Evolutionary conservation across 768 basidiomycete genomes (phyloP), one percentile per base, ranked within the genome.

Genomic region (Russula griseocarnosa): DNA sequence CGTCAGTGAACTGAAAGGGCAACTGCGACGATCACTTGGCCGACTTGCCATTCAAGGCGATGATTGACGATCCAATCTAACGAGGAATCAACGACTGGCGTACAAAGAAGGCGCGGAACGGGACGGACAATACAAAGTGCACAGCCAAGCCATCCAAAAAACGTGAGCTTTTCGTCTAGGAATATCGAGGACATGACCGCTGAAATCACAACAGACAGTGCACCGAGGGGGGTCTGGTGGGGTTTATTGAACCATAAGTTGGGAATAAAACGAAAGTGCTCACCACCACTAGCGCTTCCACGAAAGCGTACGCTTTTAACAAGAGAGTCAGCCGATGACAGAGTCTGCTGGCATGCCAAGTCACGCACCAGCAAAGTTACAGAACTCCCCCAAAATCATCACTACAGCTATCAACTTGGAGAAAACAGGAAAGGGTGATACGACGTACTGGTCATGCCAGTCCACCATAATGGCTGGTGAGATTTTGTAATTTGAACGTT

Each of bases 111-210:
- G 61, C 65, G 58, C 16, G 16, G 51, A 5, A 40, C 32, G 16
- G 14, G 42, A 76, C 92, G 71, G 70, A 94, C 88, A 71, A 98
- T 92, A 76, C 93, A 96, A 20, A 98, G 82, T 18, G 78, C 83
- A 74, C 94, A 97, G 22, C 94, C 96, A 66, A 98, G 80, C 94
- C 95, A 98, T 55, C 97, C 96, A 73, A 99, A 98, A 76, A 98
- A 92, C 40, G 87, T 90, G 50, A 99, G 83, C 59, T 81, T 92
- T 74, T 98, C 96, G 54, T 95, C 86, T 70, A 99, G 87, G 78
- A 98, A 92, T 67, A 96, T 79, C 34, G 92, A 94, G 8, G 95
- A 95, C 20, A 98, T 78, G 38, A 96, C 89, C 55, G 95, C 94
- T 74, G 88, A 96, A 67, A 98, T 81, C 68, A 99, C 97, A 69